These are phyloP conservation scores for Raddia guianensis DNA, from an alignment of 176 grass and related monocot species.

Conservation along the genomic window DNA sequence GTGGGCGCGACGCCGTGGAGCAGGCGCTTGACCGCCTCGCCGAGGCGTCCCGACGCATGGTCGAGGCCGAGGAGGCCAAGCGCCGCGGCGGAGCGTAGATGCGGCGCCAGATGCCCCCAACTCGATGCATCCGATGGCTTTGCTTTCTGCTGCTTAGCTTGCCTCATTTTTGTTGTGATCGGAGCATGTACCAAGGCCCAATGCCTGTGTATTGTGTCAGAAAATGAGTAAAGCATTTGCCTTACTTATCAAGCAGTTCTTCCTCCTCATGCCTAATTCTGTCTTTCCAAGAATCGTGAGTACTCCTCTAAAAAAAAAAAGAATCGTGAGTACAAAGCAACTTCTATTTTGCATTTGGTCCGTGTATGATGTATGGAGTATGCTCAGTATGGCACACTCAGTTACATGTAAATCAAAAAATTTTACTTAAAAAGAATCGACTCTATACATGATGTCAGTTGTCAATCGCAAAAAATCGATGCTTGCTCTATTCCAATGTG, in stretches of 20 bases:
- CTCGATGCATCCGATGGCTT: background rate
- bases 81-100: constrained; percentile 41
- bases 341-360: constrained; percentile 32
- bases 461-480: constrained; percentile 27
- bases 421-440: background rate
- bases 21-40: constrained; percentile 80
- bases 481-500: background rate
- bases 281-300: background rate
- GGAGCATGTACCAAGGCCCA: background rate
- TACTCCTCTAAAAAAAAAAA: too few relatives aligned
- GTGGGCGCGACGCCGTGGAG: constrained; percentile 72
- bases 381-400: constrained; percentile 33
- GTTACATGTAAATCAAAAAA: background rate
- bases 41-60: constrained; percentile 47
- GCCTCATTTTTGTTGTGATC: constrained; percentile 17
- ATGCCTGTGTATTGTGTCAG: background rate
- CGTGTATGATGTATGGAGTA: constrained; percentile 29
- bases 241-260: background rate
- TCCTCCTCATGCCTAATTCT: constrained; percentile 4
- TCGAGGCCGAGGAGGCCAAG: constrained; percentile 59
- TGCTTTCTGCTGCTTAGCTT: constrained; percentile 3
- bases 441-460: constrained; percentile 26
- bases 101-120: background rate
- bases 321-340: background rate
- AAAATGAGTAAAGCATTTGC: background rate